Conservation (phyloP, 2,329 filamentous ascomycete genomes). For the Aspergillus neotritici region DNA sequence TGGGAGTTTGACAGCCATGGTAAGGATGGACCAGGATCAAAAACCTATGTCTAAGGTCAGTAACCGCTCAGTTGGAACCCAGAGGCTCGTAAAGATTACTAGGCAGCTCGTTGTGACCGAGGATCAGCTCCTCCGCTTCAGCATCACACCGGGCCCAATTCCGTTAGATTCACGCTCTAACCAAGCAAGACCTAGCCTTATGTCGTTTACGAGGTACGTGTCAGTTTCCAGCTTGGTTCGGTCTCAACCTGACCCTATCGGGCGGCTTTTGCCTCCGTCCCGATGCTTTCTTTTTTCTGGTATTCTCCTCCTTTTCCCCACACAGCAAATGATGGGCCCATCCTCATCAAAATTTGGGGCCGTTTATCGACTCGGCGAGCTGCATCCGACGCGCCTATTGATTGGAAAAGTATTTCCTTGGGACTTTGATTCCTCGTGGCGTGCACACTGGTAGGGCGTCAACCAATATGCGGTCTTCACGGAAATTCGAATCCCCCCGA, state of each 20-base stretch:
- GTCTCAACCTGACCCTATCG: constrained; percentile 5
- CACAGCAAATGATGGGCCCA: constrained; percentile 4
- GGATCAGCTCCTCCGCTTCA: constrained; percentile 1
- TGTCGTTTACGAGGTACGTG: constrained; percentile 5
- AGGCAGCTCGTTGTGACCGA: neutral
- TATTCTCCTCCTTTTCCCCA: constrained; percentile 7
- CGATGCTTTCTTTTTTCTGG: constrained; percentile 2
- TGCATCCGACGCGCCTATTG: constrained; percentile 10
- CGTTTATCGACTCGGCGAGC: constrained; percentile 13
- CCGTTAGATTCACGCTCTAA: constrained; percentile 3
- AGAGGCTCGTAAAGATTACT: neutral
- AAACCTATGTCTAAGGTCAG: constrained; percentile 8
- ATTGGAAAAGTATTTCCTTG: constrained; percentile 6
- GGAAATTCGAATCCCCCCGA: too few relatives aligned
- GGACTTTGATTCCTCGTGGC: neutral
- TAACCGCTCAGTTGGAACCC: constrained; percentile 7
- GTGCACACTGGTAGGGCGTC: too few relatives aligned
- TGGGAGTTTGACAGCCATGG: constrained; percentile 9
- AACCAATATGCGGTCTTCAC: too few relatives aligned
- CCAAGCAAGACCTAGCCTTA: constrained; percentile 2
- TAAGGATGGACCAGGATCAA: constrained; percentile 18
- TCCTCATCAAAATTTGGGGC: constrained; percentile 14
- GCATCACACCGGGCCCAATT: neutral
- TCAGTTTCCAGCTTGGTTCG: constrained; percentile 3
- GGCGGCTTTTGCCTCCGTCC: constrained; percentile 4